These are phyloP conservation scores for Lagenidium giganteum DNA, from an alignment of 352 stramenopile genomes.

Conservation along the genomic window DNA sequence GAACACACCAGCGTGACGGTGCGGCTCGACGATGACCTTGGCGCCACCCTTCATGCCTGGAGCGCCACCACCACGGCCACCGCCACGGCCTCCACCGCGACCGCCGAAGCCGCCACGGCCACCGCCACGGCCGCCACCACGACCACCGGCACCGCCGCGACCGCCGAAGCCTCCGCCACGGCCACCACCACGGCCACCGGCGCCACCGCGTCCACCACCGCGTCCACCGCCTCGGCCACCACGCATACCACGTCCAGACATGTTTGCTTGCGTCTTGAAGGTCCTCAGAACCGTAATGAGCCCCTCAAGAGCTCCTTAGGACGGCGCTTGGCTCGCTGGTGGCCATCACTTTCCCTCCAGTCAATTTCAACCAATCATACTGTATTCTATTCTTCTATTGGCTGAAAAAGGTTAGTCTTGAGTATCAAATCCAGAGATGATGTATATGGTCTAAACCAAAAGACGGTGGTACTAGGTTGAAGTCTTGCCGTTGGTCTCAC, in stretches of 20 bases:
- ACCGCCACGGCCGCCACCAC: conserved; percentile 28
- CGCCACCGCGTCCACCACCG: conserved; percentile 34
- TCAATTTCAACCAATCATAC: conserved; percentile 23
- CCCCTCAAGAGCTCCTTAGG: neutral
- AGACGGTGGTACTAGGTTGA: conserved; percentile 18
- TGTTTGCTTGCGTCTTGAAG: conserved; percentile 9
- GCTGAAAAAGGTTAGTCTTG: neutral
- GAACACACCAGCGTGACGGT: conserved; percentile 97
- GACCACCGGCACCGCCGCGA: conserved; percentile 29
- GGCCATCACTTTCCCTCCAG: conserved; percentile 10
- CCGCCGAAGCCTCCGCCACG: conserved; percentile 33
- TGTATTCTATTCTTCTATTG: too few species aligned
- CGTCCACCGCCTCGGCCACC: conserved; percentile 45
- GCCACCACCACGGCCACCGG: conserved; percentile 33
- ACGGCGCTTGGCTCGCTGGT: neutral
- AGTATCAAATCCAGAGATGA: conserved; percentile 4
- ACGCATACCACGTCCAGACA: conserved; percentile 57
- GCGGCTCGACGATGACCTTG: conserved; percentile 96
- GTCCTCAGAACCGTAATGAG: conserved; percentile 1
- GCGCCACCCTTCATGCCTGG: conserved; percentile 91
- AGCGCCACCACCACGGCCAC: conserved; percentile 48
- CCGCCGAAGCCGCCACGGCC: conserved; percentile 33
- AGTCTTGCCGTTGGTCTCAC: conserved; percentile 5
- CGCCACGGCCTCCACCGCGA: conserved; percentile 43
- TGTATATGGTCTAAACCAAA: conserved; percentile 4